phyloP scores from a whole-genome alignment of 2,329 filamentous ascomycete species.

The Leptographium radiaticola region DNA sequence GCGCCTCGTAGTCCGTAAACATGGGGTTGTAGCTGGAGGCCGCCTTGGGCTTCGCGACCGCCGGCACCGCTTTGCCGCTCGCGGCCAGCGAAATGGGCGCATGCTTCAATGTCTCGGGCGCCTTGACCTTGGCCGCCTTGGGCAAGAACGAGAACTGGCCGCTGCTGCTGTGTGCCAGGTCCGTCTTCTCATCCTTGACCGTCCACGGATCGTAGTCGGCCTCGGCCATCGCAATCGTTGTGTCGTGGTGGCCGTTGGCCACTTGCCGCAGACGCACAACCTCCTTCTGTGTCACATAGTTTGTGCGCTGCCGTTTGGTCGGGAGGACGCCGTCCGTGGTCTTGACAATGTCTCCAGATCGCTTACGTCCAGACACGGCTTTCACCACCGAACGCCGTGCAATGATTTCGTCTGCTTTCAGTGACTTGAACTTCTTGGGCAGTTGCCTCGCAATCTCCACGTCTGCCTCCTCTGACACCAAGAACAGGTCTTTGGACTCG shows the following conservation, averaged over 20 bases:
- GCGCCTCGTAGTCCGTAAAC: conserved; percentile 72
- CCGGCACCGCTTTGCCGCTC: conserved; percentile 64
- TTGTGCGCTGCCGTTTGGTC: conserved; percentile 61
- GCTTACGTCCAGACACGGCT: conserved; percentile 67
- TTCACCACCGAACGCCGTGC: conserved; percentile 70
- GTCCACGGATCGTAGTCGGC: conserved; percentile 72
- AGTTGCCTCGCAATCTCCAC: conserved; percentile 49
- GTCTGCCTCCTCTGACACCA: conserved; percentile 65
- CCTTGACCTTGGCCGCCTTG: conserved; percentile 50
- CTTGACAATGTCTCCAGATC: conserved; percentile 42
- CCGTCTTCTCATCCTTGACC: conserved; percentile 17
- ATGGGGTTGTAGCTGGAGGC: conserved; percentile 88
- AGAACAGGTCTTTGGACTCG: conserved; percentile 70
- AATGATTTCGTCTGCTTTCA: conserved; percentile 89
- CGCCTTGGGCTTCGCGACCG: conserved; percentile 65
- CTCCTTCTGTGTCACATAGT: conserved; percentile 78
- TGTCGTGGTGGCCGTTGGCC: conserved; percentile 57
- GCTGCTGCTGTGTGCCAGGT: conserved; percentile 23
- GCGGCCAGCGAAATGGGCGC: conserved; percentile 72
- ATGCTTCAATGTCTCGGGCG: conserved; percentile 62
- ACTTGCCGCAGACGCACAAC: conserved; percentile 64
- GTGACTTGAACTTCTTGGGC: conserved; percentile 41
- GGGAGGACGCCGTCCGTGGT: conserved; percentile 61
- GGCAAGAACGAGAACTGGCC: conserved; percentile 55
- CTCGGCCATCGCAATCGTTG: conserved; percentile 40